These are phyloP conservation scores for Trichocladium uniseriatum DNA, from an alignment of 495 filamentous ascomycete species.

Conservation along the genomic window DNA sequence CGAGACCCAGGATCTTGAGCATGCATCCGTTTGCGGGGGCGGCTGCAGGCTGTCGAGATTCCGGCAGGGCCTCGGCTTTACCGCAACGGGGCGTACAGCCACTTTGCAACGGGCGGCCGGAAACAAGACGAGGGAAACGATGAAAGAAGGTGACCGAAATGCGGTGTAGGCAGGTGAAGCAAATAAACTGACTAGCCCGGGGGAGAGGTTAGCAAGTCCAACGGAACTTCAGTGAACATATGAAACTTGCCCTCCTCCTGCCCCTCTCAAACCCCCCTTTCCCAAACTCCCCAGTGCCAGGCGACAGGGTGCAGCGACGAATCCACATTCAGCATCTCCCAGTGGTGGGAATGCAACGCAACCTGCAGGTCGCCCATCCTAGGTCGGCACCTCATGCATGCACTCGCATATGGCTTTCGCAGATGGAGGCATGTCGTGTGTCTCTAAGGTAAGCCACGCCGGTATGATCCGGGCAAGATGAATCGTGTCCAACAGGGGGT, in stretches of 20 bases:
- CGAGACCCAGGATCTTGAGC: background rate
- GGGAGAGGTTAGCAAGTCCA: slow-evolving; percentile 16
- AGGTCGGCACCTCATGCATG: too few relatives aligned
- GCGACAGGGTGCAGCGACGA: too few relatives aligned
- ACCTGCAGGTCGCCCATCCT: too few relatives aligned
- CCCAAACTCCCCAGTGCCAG: background rate
- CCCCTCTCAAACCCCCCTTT: background rate
- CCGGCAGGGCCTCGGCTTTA: slow-evolving; percentile 9
- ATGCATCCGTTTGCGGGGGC: background rate
- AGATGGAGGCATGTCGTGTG: too few relatives aligned
- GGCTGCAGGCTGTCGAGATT: background rate
- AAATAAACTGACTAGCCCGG: slow-evolving; percentile 27
- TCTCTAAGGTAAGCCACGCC: too few relatives aligned
- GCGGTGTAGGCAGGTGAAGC: slow-evolving; percentile 10
- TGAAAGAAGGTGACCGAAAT: slow-evolving; percentile 20
- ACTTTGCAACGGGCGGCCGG: slow-evolving; percentile 18
- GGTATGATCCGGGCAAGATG: too few relatives aligned
- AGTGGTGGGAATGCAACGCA: too few relatives aligned
- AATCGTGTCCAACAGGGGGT: too few relatives aligned
- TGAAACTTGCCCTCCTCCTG: background rate
- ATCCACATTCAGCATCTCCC: too few relatives aligned
- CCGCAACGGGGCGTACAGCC: slow-evolving; percentile 21
- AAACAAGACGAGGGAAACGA: slow-evolving; percentile 12
- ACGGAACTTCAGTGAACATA: slow-evolving; percentile 6
- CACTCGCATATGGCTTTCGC: too few relatives aligned